Evolutionary conservation across 2,329 filamentous ascomycete genomes (phyloP), one percentile per base, ranked within the genome.

Genomic region (Calonectria pseudoreteaudii): DNA sequence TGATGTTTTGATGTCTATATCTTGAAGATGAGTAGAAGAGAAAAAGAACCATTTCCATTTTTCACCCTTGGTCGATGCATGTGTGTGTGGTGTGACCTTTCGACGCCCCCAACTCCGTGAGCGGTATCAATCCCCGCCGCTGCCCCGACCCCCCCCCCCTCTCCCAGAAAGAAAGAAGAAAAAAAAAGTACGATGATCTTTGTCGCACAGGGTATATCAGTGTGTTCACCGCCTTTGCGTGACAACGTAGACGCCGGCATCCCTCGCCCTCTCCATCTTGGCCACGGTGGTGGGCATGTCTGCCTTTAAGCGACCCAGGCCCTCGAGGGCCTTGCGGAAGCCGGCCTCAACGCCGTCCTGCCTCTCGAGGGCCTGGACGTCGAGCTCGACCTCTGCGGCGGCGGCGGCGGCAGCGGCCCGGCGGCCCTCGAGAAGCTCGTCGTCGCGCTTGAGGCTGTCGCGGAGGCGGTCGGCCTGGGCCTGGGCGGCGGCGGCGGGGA

Each of bases 221-320:
- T 34, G 5, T 6, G n/a, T 58, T 80, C 77, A 83, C 71, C 80
- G 76, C 23, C 81, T 79, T 41, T 81, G 79, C 31, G 81, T 81
- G 30, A 89, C 85, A 10, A 91, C 90, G 81, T 92, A 92, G 77
- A 90, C 87, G 20, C 88, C 90, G 28, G 91, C 91, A 20, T 89
- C 87, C 74, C 89, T 86, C 71, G 92, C 91, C 82, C 91, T 87
- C 86, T 93, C 91, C 89, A 93, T 92, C 82, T 87, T 90, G 68
- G 91, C 92, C 79, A 92, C 90, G 4, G 90, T 89, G 26, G 90
- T 87, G 20, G 91, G 90, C 89, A 93, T 90, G 44, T 90, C 89
- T 78, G 87, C 87, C 85, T 91, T 91, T 71, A 93, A 76, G 76
- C 86, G 82, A 4, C 84, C 88, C 69, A 93, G 79, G 20, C 86